These are phyloP conservation scores for Alternaria atra DNA, from an alignment of 2,329 filamentous ascomycete genomes.

Conservation along the genomic window DNA sequence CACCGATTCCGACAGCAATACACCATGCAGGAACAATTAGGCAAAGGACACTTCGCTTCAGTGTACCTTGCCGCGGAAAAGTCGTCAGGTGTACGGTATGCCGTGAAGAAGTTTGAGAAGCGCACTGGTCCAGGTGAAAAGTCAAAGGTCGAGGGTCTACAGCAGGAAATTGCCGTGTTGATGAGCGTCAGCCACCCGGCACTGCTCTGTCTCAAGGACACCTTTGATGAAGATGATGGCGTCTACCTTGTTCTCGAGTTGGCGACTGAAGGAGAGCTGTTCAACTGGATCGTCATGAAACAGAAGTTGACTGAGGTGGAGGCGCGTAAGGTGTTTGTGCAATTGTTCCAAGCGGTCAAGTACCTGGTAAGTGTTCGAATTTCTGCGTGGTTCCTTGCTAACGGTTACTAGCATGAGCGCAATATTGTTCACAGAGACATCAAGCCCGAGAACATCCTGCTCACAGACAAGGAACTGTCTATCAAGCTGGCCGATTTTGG, in stretches of 20 bases:
- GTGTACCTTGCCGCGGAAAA: slow-evolving; percentile 93
- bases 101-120: slow-evolving; percentile 95
- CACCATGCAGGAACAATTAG: slow-evolving; percentile 81
- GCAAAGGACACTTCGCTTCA: slow-evolving; percentile 94
- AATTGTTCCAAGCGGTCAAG: slow-evolving; percentile 92
- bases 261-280: slow-evolving; percentile 90
- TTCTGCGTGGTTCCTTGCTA: slow-evolving; percentile 24
- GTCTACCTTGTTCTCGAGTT: slow-evolving; percentile 93
- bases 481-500: slow-evolving; percentile 97
- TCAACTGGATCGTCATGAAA: slow-evolving; percentile 93
- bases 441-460: slow-evolving; percentile 94
- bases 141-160: slow-evolving; percentile 83
- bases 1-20: slow-evolving; percentile 89
- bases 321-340: slow-evolving; percentile 84
- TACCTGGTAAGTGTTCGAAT: slow-evolving; percentile 75
- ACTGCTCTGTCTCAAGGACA: slow-evolving; percentile 91
- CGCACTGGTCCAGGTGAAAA: slow-evolving; percentile 81
- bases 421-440: slow-evolving; percentile 98
- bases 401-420: slow-evolving; percentile 78
- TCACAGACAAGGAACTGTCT: slow-evolving; percentile 83
- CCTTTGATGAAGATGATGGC: slow-evolving; percentile 88
- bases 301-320: slow-evolving; percentile 86
- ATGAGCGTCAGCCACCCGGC: slow-evolving; percentile 98
- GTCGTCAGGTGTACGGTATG: slow-evolving; percentile 79
- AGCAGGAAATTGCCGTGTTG: slow-evolving; percentile 94